Evolutionary conservation across 1,284 basidiomycete species (phyloP), one percentile per base, ranked within the genome.

Genomic region (Tilletia caries): DNA sequence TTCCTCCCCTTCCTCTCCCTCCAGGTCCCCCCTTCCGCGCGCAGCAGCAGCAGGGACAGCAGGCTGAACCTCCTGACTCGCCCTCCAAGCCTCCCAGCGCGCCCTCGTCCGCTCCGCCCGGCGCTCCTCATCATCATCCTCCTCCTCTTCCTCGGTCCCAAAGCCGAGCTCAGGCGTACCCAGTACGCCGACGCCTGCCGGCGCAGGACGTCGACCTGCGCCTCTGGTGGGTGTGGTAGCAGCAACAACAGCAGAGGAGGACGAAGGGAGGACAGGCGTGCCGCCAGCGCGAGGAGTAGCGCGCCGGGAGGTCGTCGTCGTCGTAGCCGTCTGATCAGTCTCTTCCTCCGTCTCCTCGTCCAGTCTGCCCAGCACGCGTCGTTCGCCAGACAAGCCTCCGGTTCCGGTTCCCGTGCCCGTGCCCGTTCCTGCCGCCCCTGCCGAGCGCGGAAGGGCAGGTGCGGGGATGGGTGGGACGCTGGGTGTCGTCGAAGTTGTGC

Each of bases 311-410:
- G 23, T 50, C 46, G 46, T 50, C 3, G 58, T 52, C 33, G 44
- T 66, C 41, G 48, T 46, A 32, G 48, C 48, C 25, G 58, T 62
- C 58, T 62, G 58, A 20, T 80, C 78, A 10, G 78, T 80, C 48
- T 80, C 78, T 43, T 80, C 78, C 64, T 80, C 78, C 13, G 78
- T 80, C 70, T 80, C 78, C 58, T 80, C 78, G 50, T 80, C 78
- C 23, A 80, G 67, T 58, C 78, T 62, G 25, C 76, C 77, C 43
- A 80, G 64, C 20, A 79, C 76, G 25, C 78, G 68, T 33, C 75
- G 71, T 46, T 73, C 71, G 62, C 73, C 44, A 65, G 72, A 67
- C 12, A 75, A 23, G 5, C 46, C 46, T 3, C 20, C 20, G 46
- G 20, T 54, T 29, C 23, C 23, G n/a, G 52, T 13, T 41, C 37